Evolutionary conservation across 768 basidiomycete species (phyloP), one percentile per base, ranked within the genome.

Genomic region (Mycena crocata): DNA sequence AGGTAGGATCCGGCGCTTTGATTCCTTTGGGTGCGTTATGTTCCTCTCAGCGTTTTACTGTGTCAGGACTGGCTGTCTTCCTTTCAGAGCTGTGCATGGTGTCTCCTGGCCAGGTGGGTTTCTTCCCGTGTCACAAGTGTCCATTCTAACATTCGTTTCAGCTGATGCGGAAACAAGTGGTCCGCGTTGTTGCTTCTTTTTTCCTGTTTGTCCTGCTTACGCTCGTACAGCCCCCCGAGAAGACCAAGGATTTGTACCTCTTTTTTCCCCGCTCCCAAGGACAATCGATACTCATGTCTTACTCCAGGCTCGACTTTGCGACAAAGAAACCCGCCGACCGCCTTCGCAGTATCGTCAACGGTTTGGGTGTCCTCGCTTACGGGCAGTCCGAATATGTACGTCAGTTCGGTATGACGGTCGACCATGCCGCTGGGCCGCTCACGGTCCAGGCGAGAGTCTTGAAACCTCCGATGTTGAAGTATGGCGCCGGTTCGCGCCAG

Each of bases 381-480:
- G 89, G 90, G 0, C 88, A 91, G 75, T 92, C 90, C 0, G 87
- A 93, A 76, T 93, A 92, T 67, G 86, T 94, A 34, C 83, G 86
- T 44, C 84, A 89, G 73, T 94, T 94, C 67, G 92, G 92, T 10
- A 87, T 95, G 85, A 67, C 80, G 3, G 89, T 95, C 23, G 81
- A 87, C 52, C 68, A 76, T 5, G 72, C 81, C 13, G 39, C 77
- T 14, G 60, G 78, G 13, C 89, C 92, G 0, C 80, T 93, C 37
- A 80, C 73, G 35, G 80, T 93, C 35, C 76, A 84, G 26, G 93
- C 91, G 0, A 84, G 93, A 3, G 78, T 93, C 17, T 75, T 94
- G 19, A 78, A 80, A 15, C 84, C 92, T 0, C 93, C 93, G 0
- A 87, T 77, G 21, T 79, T 95, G 32, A 86, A 84, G 62, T 94